Conservation (phyloP, 495 filamentous ascomycete genomes). For the Penicillium dipodomyicola region DNA sequence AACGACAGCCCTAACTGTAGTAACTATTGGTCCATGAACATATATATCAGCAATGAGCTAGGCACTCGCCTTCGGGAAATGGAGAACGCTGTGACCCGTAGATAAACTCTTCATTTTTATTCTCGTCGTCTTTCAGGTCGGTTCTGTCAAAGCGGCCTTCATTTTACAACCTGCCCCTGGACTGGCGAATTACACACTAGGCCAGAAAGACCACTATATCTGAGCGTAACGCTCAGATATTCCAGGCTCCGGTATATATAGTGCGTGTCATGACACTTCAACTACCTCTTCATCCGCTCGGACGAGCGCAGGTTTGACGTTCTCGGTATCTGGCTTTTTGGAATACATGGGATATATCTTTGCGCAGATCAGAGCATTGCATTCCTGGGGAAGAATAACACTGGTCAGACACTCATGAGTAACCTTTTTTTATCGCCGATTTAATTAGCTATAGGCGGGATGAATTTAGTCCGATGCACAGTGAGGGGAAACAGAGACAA, state of each 20-base stretch:
- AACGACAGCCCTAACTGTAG: constrained; percentile 33
- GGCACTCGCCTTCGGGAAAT: constrained; percentile 35
- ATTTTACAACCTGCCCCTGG: no score
- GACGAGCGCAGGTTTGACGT: constrained; percentile 12
- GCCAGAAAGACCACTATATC: no score
- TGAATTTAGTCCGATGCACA: constrained; percentile 4
- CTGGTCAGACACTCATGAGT: not conserved
- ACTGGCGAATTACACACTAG: no score
- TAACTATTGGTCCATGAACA: not conserved
- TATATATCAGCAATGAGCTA: not conserved
- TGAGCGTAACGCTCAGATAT: no score
- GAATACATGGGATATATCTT: constrained; percentile 18
- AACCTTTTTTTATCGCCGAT: not conserved
- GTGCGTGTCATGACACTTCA: no score
- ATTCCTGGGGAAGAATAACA: not conserved
- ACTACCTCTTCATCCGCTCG: constrained; percentile 26
- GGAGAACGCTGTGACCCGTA: constrained; percentile 39
- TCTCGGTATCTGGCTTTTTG: constrained; percentile 15
- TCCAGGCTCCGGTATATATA: no score
- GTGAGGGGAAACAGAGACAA: constrained; percentile 15
- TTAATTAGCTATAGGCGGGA: not conserved
- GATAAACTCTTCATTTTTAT: constrained; percentile 33
- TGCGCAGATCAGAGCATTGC: not conserved
- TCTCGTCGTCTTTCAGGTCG: constrained; percentile 26
- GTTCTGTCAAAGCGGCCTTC: constrained; percentile 31